These are phyloP conservation scores for Neurospora sp. DNA, from an alignment of 2,329 filamentous ascomycete genomes.

Conservation along the genomic window DNA sequence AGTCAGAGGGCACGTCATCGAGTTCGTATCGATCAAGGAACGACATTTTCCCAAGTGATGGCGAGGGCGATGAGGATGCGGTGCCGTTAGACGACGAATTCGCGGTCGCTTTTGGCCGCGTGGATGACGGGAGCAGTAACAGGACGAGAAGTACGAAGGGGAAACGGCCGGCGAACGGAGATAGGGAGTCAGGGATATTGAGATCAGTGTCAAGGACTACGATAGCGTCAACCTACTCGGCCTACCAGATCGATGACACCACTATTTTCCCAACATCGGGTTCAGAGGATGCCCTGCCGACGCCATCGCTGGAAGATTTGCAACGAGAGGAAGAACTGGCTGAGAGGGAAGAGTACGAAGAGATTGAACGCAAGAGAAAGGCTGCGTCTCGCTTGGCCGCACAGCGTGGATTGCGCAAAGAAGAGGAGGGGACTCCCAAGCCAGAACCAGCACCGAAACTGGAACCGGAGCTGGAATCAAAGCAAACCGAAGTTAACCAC, in stretches of 20 bases:
- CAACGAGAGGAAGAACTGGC: slow-evolving; percentile 42
- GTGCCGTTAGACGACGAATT: slow-evolving; percentile 91
- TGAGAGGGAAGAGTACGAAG: slow-evolving; percentile 41
- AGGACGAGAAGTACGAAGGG: slow-evolving; percentile 52
- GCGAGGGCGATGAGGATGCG: slow-evolving; percentile 79
- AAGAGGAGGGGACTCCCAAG: slow-evolving; percentile 20
- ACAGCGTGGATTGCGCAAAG: slow-evolving; percentile 34
- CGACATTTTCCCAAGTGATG: slow-evolving; percentile 83
- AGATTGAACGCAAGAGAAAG: slow-evolving; percentile 41
- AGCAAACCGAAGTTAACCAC: not conserved
- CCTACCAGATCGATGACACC: slow-evolving; percentile 9
- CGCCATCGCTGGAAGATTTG: slow-evolving; percentile 41
- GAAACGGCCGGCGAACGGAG: slow-evolving; percentile 34
- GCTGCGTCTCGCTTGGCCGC: slow-evolving; percentile 42
- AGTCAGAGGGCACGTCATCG: slow-evolving; percentile 63
- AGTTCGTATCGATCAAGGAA: slow-evolving; percentile 81
- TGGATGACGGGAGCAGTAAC: slow-evolving; percentile 62
- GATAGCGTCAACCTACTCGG: slow-evolving; percentile 32
- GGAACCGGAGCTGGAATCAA: not conserved
- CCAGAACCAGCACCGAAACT: slow-evolving; percentile 23
- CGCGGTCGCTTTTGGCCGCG: slow-evolving; percentile 67
- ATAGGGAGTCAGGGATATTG: slow-evolving; percentile 25
- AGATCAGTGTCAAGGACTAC: slow-evolving; percentile 51
- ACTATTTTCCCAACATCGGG: slow-evolving; percentile 9
- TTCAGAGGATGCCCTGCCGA: slow-evolving; percentile 11